Percentiles rank a stretch among this genome's conserved stretches.
phyloP scores from a whole-genome alignment of 805 yeast genomes.

The Candida insectalens region DNA sequence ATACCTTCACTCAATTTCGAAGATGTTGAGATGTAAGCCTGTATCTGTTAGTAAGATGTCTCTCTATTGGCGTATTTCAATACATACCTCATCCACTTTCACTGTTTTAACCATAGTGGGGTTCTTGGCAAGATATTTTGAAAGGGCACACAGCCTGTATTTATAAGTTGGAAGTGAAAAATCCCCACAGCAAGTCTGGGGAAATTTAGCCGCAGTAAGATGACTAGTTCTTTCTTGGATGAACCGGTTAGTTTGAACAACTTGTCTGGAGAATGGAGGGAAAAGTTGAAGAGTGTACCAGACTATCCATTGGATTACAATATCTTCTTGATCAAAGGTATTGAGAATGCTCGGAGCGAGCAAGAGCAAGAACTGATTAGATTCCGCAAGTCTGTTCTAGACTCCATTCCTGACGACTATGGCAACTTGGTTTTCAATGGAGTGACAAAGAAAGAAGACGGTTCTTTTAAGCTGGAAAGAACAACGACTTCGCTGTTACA shows the following conservation, averaged over 20 bases:
- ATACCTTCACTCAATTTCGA: constrained; percentile 58
- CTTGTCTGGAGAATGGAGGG: constrained; percentile 8
- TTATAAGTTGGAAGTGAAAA: no score
- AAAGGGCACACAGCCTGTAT: no score
- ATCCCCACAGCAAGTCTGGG: no score
- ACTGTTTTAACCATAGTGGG: no score
- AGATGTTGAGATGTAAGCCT: constrained; percentile 17
- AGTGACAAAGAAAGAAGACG: constrained; percentile 6
- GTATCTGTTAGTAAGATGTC: constrained; percentile 3
- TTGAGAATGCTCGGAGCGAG: constrained; percentile 13
- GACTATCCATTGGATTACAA: constrained; percentile 30
- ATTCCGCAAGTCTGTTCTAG: constrained; percentile 14
- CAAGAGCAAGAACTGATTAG: constrained; percentile 12
- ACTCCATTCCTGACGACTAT: constrained; percentile 17
- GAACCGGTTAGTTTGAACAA: constrained; percentile 1
- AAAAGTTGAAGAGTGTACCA: constrained; percentile 18
- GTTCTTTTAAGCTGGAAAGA: constrained; percentile 7
- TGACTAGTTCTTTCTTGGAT: constrained; percentile 2
- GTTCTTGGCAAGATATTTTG: no score
- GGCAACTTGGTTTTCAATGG: constrained; percentile 15
- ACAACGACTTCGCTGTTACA: constrained; percentile 26
- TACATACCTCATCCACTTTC: no score
- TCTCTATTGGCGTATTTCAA: no score
- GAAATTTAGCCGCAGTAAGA: no score
- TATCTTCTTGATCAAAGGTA: constrained; percentile 26